Evolutionary conservation across 1,284 basidiomycete genomes (phyloP), one percentile per base, ranked within the genome.

Genomic region (Exobasidium rhododendri): DNA sequence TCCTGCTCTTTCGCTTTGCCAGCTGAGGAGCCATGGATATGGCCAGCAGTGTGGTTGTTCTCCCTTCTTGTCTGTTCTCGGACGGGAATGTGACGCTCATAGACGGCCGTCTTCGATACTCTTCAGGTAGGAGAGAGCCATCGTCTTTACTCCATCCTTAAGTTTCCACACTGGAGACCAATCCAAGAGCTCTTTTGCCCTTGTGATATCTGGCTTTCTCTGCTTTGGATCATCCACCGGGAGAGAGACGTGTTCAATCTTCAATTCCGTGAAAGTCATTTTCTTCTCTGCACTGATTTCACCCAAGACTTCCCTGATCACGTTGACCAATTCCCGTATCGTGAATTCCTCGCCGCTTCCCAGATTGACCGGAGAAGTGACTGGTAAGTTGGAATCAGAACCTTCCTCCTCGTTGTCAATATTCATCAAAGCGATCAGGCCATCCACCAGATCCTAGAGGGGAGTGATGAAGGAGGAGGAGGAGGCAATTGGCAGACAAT

Each of bases 111-210:
- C 63, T 52, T 65, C 62, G 57, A 71, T 69, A 14, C 65, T 67
- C 43, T 69, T 56, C 61, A 63, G 59, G 43, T 92, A 94, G 81
- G 92, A 94, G 64, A 88, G 83, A 43, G 92, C 89, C 88, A 93
- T 94, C 83, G 94, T 92, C 81, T 91, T 89, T 58, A 94, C 80
- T n/a, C 92, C 92, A 85, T 91, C 91, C 62, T 86, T 84, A 26
- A 92, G 87, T 17, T 88, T 88, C 91, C 92, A 97, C 74, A 87
- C 85, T n/a, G 94, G 92, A 77, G 94, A 86, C 94, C 94, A 98
- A 30, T 85, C 83, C 49, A 98, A 85, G n/a, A 84, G 81, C 78
- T 89, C 84, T 81, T 90, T 91, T 59, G 94, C 94, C 55, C 92
- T 85, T 30, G 89, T 88, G 43, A 91, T 97, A 80, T 97, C 94